Conservation (phyloP, 2,329 filamentous ascomycete genomes). For the Calonectria crousiana region DNA sequence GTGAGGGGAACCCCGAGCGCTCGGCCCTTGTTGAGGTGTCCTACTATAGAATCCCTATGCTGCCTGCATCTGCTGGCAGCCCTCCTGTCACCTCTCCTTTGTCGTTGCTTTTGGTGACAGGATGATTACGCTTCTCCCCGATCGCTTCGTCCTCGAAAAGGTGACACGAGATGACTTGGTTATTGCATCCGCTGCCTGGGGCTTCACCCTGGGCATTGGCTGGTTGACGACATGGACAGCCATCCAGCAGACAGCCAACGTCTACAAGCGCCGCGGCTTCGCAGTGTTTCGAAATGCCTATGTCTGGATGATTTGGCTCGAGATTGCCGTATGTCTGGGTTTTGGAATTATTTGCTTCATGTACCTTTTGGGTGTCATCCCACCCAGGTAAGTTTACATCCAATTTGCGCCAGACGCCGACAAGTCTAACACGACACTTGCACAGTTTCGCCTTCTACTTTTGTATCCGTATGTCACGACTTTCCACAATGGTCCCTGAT, state of each 20-base stretch:
- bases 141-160: constrained; percentile 15
- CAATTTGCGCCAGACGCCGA: not conserved
- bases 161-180: constrained; percentile 27
- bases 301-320: constrained; percentile 61
- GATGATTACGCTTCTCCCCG: constrained; percentile 23
- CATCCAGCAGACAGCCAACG: constrained; percentile 49
- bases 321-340: constrained; percentile 53
- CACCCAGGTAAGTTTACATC: constrained; percentile 21
- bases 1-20: not conserved
- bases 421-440: not conserved
- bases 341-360: constrained; percentile 52
- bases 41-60: not conserved
- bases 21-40: not conserved
- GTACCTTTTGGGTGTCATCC: constrained; percentile 31
- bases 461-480: constrained; percentile 14
- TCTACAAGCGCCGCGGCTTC: constrained; percentile 43
- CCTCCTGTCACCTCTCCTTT: not conserved
- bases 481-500: too few species aligned
- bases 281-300: constrained; percentile 53
- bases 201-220: constrained; percentile 54
- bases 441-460: constrained; percentile 20
- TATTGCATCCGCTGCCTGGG: constrained; percentile 47
- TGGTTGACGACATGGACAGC: constrained; percentile 53
- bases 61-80: not conserved
- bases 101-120: constrained; percentile 12